Percentiles rank a stretch among this genome's conserved stretches.
Conservation (phyloP, 1,139 yeast genomes). For the Lodderomyces elongisporus region DNA sequence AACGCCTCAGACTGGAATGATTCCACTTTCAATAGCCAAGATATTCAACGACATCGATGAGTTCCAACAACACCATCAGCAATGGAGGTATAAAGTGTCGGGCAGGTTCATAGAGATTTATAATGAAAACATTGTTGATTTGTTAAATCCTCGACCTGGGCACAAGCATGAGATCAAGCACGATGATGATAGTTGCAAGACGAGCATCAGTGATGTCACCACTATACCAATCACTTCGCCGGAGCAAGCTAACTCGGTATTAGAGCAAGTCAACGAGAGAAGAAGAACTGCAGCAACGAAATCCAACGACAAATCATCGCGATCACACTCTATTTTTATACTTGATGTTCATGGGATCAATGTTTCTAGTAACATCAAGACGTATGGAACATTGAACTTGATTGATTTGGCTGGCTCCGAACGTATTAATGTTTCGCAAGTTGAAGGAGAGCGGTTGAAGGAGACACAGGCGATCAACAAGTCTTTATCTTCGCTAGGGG, state of each 20-base stretch:
- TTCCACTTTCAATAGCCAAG: slow-evolving; percentile 69
- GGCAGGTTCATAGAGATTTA: slow-evolving; percentile 90
- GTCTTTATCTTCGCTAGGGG: slow-evolving; percentile 84
- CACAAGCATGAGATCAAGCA: slow-evolving; percentile 69
- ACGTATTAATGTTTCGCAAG: slow-evolving; percentile 71
- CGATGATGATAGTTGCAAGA: slow-evolving; percentile 47
- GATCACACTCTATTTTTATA: slow-evolving; percentile 69
- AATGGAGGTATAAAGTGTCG: slow-evolving; percentile 61
- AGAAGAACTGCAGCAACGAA: slow-evolving; percentile 81
- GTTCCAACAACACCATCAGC: slow-evolving; percentile 43
- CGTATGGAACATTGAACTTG: slow-evolving; percentile 64
- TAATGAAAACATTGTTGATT: slow-evolving; percentile 74
- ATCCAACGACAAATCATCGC: slow-evolving; percentile 72
- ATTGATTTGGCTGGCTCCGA: slow-evolving; percentile 91
- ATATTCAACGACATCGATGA: slow-evolving; percentile 59
- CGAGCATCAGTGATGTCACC: slow-evolving; percentile 59
- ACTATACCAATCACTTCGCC: slow-evolving; percentile 44
- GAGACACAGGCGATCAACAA: slow-evolving; percentile 91
- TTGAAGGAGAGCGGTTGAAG: slow-evolving; percentile 69
- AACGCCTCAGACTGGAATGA: slow-evolving; percentile 66
- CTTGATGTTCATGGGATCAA: slow-evolving; percentile 58
- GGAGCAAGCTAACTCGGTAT: slow-evolving; percentile 45
- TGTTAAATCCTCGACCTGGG: slow-evolving; percentile 34
- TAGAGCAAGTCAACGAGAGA: slow-evolving; percentile 53
- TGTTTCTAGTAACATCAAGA: slow-evolving; percentile 39